These are phyloP conservation scores for Yarrowia deformans DNA, from an alignment of 805 yeast species.

Conservation along the genomic window DNA sequence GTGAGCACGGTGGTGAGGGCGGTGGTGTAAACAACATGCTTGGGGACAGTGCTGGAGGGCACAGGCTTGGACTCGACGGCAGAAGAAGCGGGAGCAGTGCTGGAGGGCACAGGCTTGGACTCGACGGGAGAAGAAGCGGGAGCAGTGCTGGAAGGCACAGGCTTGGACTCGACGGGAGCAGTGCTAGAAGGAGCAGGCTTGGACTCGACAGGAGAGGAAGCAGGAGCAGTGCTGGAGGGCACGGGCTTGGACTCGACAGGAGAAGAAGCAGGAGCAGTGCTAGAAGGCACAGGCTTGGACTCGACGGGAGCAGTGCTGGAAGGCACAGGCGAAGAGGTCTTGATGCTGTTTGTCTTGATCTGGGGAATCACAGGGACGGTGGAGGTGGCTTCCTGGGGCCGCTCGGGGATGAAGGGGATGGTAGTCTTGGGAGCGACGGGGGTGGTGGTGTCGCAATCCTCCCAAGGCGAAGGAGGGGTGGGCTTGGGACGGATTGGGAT, in stretches of 20 bases:
- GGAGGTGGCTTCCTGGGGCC: background rate
- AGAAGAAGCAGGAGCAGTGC: background rate
- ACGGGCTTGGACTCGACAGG: background rate
- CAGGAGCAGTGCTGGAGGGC: background rate
- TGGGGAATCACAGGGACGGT: background rate
- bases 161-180: slow-evolving; percentile 6
- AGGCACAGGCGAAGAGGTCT: slow-evolving; percentile 8
- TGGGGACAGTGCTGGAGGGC: background rate
- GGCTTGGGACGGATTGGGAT: background rate
- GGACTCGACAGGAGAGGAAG: background rate
- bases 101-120: background rate
- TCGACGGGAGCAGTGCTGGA: slow-evolving; percentile 9
- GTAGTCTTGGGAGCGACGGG: background rate
- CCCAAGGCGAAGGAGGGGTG: background rate
- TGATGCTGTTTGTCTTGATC: background rate
- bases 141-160: background rate
- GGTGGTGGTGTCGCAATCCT: slow-evolving; percentile 1
- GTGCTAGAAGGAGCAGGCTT: background rate
- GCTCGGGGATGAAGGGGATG: slow-evolving; percentile 7
- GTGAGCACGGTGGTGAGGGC: slow-evolving; percentile 13
- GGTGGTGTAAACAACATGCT: background rate
- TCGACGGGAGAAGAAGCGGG: background rate
- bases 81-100: background rate
- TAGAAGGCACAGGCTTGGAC: background rate
- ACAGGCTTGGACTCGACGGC: background rate